These are phyloP conservation scores for Sextonia rubra DNA, from an alignment of 164 flowering plant genomes.

Conservation along the genomic window DNA sequence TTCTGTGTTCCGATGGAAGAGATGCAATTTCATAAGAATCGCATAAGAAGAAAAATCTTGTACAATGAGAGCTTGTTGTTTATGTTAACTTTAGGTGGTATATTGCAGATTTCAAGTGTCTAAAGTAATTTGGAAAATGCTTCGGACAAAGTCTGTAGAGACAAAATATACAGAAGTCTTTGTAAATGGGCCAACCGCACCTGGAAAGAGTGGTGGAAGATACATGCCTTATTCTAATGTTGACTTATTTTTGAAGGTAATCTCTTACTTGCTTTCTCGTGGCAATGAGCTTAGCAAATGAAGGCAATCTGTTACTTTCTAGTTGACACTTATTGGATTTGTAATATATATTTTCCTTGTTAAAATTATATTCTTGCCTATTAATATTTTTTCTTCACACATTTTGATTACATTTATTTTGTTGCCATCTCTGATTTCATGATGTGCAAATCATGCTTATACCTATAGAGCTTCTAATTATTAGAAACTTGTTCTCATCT, in stretches of 20 bases:
- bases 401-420: not conserved
- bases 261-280: not conserved
- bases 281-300: not conserved
- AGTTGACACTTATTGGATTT: not conserved
- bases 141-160: constrained; percentile 29
- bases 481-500: not conserved
- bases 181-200: constrained; percentile 24
- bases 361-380: not conserved
- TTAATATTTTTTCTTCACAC: not conserved
- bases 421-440: not conserved
- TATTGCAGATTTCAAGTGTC: constrained; percentile 51
- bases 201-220: constrained; percentile 46
- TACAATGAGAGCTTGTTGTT: not conserved
- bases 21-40: no score
- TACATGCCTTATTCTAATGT: constrained; percentile 66
- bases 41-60: no score
- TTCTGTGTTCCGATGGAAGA: no score
- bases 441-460: not conserved
- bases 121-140: constrained; percentile 45
- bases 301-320: not conserved
- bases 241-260: constrained; percentile 67
- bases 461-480: not conserved
- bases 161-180: constrained; percentile 30
- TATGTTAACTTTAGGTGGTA: not conserved
- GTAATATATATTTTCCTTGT: not conserved